Base-by-base conservation (phyloP, 2,329 filamentous ascomycete genomes). In the Colletotrichum tofieldiae region DNA sequence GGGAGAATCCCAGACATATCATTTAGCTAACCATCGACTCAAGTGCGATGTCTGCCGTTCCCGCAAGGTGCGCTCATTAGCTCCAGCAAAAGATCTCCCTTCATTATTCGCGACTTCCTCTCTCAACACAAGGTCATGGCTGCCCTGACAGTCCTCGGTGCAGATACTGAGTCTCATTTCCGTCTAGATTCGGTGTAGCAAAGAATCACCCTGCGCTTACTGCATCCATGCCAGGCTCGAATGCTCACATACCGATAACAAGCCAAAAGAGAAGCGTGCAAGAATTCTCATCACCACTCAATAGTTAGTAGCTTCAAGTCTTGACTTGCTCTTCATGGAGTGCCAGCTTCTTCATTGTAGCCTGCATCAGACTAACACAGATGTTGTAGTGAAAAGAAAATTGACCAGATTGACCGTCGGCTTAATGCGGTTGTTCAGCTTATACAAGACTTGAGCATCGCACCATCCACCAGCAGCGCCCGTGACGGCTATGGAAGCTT, bases 351-450 rank as follows among this genome's bases (percentile, higher is more conserved):
- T 35, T 35, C 35, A 8, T n/a, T 39, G 37, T 5, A 49, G 20
- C 12, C 20, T 23, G 4, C 35, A 35, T 6, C 35, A 6, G 1
- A 35, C 7, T 63, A 23, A 66, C 45, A 20, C n/a, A 6, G 18
- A 35, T 29, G 26, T 5, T 20, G 29, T 37, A 83, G 81, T 76
- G 81, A 83, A 63, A 77, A 77, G 59, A 83, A 83, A 74, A 83
- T 83, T 29, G 81, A 83, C 52, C 78, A 77, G 20, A 82, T 83
- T 56, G 81, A 83, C 61, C 78, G 77, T 11, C 79, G 79, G 11
- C 78, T 83, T 1, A 79, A 82, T 64, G 77, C 77, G 0, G 78
- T 83, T 18, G 77, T 81, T n/a, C 71, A 75, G 20, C 75, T 82
- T 14, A 76, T 83, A 51, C 75, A 79, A 47, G 80, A 82, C 37